Base-by-base conservation (phyloP, 2,329 filamentous ascomycete genomes). In the Diplodia intermedia region DNA sequence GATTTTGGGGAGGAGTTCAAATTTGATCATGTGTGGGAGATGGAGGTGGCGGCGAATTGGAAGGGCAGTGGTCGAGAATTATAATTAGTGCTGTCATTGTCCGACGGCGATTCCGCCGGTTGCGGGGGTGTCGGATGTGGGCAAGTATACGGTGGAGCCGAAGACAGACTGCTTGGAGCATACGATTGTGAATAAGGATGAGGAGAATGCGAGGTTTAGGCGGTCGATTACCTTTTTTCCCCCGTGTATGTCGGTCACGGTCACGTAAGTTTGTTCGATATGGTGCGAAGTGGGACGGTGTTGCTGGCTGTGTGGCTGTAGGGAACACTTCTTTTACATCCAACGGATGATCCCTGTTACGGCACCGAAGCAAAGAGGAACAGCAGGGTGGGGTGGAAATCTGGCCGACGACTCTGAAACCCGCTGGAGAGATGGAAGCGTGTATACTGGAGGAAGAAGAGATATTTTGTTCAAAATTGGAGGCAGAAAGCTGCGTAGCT, bases 61-160 rank as follows among this genome's bases (percentile, higher is more conserved):
- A 77, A 77, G 69, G 76, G 76, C 23, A 36, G 70, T 76, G 14
- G 72, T 75, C 15, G 87, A 89, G 73, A 89, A 89, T 79, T 90
- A 88, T 80, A 90, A 90, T 74, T 87, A 88, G 74, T 89, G 87
- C 74, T 90, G 89, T 72, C 87, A 89, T 79, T 89, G 86, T 79
- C 83, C 84, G 62, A 85, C 84, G 0, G 84, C 86, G 1, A 86
- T 89, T 71, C 86, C 87, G 2, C 85, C 87, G 68, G 84, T 88
- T 38, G 81, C 85, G 4, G 79, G 81, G 52, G 80, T 89, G n/a
- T 82, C 86, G 54, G 85, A 89, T 69, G 81, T 89, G 49, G 82
- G 83, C 68, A 83, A 83, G 3, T 89, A 88, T 76, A 72, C 73
- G 40, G 76, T 78, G 33, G 69, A 76, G 66, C 73, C 73, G 68